Conservation (phyloP, 441 rosid genomes). For the Kokia cookei region DNA sequence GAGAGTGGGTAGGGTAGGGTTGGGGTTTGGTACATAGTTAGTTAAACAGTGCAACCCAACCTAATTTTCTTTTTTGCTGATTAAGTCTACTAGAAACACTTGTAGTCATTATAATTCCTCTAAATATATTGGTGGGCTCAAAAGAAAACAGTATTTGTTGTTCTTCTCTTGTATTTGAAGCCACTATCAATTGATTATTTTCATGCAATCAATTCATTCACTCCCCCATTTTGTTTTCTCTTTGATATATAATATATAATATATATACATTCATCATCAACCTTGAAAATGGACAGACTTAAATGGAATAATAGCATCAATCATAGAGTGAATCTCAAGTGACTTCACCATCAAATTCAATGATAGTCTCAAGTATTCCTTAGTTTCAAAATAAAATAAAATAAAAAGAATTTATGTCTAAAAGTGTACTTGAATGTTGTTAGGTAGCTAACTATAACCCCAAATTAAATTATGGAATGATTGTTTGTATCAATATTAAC, state of each 20-base stretch:
- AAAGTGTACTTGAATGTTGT: neutral
- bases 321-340: slow-evolving; percentile 6
- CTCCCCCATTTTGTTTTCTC: neutral
- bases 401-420: neutral
- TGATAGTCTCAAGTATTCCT: neutral
- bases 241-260: neutral
- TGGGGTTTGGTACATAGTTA: slow-evolving; percentile 29
- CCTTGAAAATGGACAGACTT: neutral
- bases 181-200: neutral
- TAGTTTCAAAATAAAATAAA: too few species aligned
- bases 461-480: neutral
- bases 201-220: neutral
- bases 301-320: neutral
- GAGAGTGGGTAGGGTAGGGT: slow-evolving; percentile 14
- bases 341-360: slow-evolving; percentile 7
- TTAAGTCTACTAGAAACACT: slow-evolving; percentile 9
- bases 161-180: neutral
- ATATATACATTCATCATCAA: neutral
- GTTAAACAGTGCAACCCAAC: slow-evolving; percentile 51
- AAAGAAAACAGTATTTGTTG: too few species aligned
- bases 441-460: neutral
- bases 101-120: neutral
- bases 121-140: neutral
- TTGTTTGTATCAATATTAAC: neutral
- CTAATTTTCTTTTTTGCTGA: slow-evolving; percentile 14